Conservation (phyloP, 179 eudicot genomes). For the Beta macrorhiza region DNA sequence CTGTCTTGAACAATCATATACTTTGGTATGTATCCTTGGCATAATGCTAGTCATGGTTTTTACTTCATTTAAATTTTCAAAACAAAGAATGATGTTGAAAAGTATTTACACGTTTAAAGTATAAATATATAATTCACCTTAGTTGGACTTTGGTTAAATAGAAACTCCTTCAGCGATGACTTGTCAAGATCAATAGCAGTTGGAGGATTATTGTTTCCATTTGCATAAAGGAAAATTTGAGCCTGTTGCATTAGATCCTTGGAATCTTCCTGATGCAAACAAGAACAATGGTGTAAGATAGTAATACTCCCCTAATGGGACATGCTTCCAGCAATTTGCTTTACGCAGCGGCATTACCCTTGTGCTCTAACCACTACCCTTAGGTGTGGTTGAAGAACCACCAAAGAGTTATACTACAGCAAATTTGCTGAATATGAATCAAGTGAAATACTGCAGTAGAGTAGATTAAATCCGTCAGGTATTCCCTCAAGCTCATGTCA, state of each 20-base stretch:
- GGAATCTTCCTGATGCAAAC: constrained; percentile 53
- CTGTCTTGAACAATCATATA: too few species aligned
- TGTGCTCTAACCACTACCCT: background rate
- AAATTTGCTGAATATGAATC: background rate
- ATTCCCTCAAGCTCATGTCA: background rate
- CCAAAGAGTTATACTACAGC: background rate
- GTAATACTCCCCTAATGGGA: background rate
- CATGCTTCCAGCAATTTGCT: background rate
- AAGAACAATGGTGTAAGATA: background rate
- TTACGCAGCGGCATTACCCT: background rate
- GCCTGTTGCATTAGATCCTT: constrained; percentile 69
- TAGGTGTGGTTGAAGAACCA: background rate
- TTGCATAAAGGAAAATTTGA: constrained; percentile 69
- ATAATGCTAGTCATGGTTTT: background rate
- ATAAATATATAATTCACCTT: constrained; percentile 52
- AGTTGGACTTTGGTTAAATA: constrained; percentile 86
- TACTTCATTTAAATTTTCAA: background rate
- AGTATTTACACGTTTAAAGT: background rate
- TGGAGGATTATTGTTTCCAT: constrained; percentile 74
- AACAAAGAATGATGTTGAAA: background rate
- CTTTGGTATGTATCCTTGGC: too few species aligned
- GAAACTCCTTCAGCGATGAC: constrained; percentile 63
- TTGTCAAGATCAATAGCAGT: constrained; percentile 83
- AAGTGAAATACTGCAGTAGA: background rate
- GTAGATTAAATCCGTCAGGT: background rate